Base-by-base conservation (phyloP, 176 grass and related monocot species). In the Cymbopogon citratus region DNA sequence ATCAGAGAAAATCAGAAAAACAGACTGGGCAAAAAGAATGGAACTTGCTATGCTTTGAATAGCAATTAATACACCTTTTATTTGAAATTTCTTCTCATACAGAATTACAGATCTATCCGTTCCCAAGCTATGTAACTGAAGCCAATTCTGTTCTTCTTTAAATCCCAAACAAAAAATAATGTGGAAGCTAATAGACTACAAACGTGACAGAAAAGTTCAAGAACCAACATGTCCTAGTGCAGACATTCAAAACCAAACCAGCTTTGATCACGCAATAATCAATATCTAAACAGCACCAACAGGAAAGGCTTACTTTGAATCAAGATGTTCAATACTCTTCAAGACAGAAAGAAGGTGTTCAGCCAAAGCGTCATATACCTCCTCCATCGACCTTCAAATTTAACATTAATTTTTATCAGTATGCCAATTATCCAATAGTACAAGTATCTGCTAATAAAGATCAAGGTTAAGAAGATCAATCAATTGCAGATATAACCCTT, bases 331-430 rank as follows among this genome's bases (percentile, higher is more conserved):
- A 39, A 80, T 39, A 70, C 86, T 85, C 52, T 70, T 63, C 36
- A 74, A 27, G 56, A 86, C 76, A 60, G 90, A 95, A 93, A 89
- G 33, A 91, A 98, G 90, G 69, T 72, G 90, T 75, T 89, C 79
- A 49, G 88, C 84, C 80, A 98, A 91, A 81, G 86, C 18, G 39
- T 95, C 92, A 81, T 98, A 98, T 18, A 91, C 82, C 82, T 95
- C 84, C 41, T 90, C 95, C 52, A 95, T 98, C 15, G 95, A 94
- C 88, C 92, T 98, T 83, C 38, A 89, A 41, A 4, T 12, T 80
- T 36, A 25, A 78, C 69, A 85, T 14, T 1, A 85, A 69, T 2
- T 56, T 80, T 64, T 19, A 52, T 69, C 36, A 84, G 60, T 9
- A 73, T 73, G 12, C 29, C 7, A 80, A 81, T 7, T 75, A 19